phyloP scores from a whole-genome alignment of 116 monocot genomes.

The Thalassia testudinum region DNA sequence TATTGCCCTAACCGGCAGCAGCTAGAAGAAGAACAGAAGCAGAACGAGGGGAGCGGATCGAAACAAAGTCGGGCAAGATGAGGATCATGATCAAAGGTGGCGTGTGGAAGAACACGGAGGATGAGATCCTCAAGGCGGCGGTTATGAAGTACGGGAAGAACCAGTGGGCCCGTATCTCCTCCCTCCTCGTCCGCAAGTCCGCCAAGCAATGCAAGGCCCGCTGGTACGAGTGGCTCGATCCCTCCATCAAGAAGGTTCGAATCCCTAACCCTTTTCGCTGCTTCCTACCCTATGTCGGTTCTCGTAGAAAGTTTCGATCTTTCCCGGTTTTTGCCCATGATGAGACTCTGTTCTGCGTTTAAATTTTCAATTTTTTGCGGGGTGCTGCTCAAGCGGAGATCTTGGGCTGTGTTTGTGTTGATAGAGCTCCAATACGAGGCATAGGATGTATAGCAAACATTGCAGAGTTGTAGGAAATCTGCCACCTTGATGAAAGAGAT shows the following conservation, averaged over 20 bases:
- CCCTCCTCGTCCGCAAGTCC: conserved; percentile 79
- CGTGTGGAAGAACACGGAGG: conserved; percentile 99
- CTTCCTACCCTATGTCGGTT: no score
- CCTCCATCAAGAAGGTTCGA: conserved; percentile 98
- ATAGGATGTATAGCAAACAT: no score
- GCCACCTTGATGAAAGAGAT: no score
- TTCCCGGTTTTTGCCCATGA: neutral
- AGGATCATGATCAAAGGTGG: conserved; percentile 99
- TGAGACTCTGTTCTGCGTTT: neutral
- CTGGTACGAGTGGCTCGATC: conserved; percentile 99
- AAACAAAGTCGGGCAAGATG: conserved; percentile 87
- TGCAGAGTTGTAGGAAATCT: no score
- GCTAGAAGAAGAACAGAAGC: neutral
- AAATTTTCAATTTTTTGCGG: neutral
- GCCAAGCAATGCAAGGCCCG: conserved; percentile 98
- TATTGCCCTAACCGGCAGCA: neutral
- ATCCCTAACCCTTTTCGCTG: no score
- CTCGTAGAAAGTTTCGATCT: neutral
- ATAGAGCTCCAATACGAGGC: neutral
- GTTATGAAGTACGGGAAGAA: conserved; percentile 99
- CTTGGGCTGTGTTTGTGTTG: neutral
- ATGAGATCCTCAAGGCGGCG: conserved; percentile 97
- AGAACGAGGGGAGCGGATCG: no score
- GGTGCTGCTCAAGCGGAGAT: neutral
- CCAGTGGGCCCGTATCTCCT: conserved; percentile 96